Percentiles rank a stretch among this genome's conserved stretches.
Conservation (phyloP, 208 protist genomes). For the Acanthamoeba culbertsoni region DNA sequence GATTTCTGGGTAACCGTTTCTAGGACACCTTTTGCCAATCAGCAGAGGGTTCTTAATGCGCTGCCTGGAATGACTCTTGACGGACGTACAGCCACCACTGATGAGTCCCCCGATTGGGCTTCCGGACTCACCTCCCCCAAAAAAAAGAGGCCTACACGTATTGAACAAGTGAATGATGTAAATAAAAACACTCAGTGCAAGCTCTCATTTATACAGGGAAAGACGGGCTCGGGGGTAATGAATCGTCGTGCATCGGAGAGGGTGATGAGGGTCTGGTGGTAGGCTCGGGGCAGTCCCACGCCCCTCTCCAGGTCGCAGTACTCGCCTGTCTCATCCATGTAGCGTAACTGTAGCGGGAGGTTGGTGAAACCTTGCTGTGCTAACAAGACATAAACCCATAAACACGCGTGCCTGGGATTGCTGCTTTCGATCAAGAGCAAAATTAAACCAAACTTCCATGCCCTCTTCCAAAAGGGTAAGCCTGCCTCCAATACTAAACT, state of each 20-base stretch:
- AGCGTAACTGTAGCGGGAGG: too few species aligned
- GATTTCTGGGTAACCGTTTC: too few species aligned
- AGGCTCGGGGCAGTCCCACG: not conserved
- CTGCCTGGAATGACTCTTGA: too few species aligned
- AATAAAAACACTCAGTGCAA: not conserved
- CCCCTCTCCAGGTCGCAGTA: not conserved
- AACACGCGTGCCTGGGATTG: not conserved
- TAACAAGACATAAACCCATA: not conserved
- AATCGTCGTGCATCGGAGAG: not conserved
- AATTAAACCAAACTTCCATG: not conserved
- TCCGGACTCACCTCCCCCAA: too few species aligned
- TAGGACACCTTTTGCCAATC: too few species aligned
- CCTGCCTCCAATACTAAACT: not conserved
- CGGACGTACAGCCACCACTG: too few species aligned
- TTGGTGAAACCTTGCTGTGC: too few species aligned
- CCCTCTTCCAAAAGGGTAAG: not conserved
- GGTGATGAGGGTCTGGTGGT: not conserved
- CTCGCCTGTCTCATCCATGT: not conserved
- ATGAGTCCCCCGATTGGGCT: too few species aligned
- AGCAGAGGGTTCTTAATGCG: too few species aligned
- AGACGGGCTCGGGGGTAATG: constrained; percentile 17
- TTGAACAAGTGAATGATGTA: not conserved
- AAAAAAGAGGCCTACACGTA: too few species aligned
- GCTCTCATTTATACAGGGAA: constrained; percentile 20
- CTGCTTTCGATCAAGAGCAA: not conserved